A percentile compares a stretch with the other conserved stretches of the same genome.
Evolutionary conservation across 2,329 filamentous ascomycete genomes (phyloP).

Genomic region (Akanthomyces muscarius): DNA sequence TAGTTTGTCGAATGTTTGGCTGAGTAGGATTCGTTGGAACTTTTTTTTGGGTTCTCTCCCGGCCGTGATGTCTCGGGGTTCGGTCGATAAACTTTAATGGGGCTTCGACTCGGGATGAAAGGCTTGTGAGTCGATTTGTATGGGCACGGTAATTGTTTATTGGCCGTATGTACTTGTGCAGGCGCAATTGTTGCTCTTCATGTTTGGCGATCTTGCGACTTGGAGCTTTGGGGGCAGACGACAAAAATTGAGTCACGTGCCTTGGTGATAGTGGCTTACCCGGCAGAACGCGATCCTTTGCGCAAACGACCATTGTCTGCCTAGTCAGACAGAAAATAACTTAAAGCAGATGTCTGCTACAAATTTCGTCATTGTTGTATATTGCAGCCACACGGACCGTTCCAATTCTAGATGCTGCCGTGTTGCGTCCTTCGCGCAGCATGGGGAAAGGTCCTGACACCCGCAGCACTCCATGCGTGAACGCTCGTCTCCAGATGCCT

Average conservation of each 20-base stretch:
- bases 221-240: neutral
- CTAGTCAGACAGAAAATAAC: neutral
- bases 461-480: too few relatives aligned
- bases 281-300: neutral
- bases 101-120: too few relatives aligned
- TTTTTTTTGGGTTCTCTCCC: neutral
- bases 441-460: too few relatives aligned
- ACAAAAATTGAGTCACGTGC: constrained; percentile 5
- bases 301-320: neutral
- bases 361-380: too few relatives aligned
- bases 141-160: neutral
- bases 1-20: neutral
- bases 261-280: neutral
- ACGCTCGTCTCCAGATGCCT: too few relatives aligned
- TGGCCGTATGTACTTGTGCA: too few relatives aligned
- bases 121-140: too few relatives aligned
- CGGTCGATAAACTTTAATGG: too few relatives aligned
- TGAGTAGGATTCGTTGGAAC: neutral
- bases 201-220: neutral
- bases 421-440: neutral
- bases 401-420: too few relatives aligned
- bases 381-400: too few relatives aligned
- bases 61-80: too few relatives aligned
- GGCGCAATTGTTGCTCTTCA: neutral
- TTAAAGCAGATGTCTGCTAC: too few relatives aligned